Base-by-base conservation (phyloP, 2,329 filamentous ascomycete genomes). In the Ophiostoma tasmaniense region DNA sequence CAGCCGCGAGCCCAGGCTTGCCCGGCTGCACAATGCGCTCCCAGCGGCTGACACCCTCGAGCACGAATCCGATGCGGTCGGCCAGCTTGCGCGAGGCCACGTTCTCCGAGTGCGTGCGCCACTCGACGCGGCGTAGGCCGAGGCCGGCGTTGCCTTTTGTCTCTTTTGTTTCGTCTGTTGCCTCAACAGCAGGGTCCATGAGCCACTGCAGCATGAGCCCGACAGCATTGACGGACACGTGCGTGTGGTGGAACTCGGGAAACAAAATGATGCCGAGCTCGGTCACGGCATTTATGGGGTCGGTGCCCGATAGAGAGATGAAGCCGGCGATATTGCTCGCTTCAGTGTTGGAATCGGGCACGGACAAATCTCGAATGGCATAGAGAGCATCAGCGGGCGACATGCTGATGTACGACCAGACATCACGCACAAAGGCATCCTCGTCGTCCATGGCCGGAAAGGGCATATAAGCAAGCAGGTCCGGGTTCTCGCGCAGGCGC, bases 261-360 rank as follows among this genome's bases (percentile, higher is more conserved):
- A 68, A 70, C 20, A 70, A n/a, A 45, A 70, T 39, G 45, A 68
- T 68, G 69, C 69, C 69, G 1, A 70, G 37, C 61, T 70, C 66
- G 4, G 69, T 70, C 6, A 59, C 25, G 3, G 68, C 68, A 17
- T 70, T 65, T n/a, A 65, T 20, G 11, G 68, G 37, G 42, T 67
- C 37, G 10, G 68, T 67, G 28, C 45, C 28, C 2, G 68, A 64
- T 35, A 70, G 25, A 25, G 66, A 55, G 6, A 70, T 5, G 7
- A 70, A 62, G 1, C 68, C 68, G 22, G 68, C 68, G 22, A 64
- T 37, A 33, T 39, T 28, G 20, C 22, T 55, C 13, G 33, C 8
- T 8, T 33, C 33, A 33, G 33, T 17, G 17, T 5, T n/a, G n/a
- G n/a, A 4, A 7, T 28, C 13, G 14, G 3, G 20, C 22, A 37